These are phyloP conservation scores for Phytopythium oedochilum DNA, from an alignment of 352 stramenopile species.

Conservation along the genomic window DNA sequence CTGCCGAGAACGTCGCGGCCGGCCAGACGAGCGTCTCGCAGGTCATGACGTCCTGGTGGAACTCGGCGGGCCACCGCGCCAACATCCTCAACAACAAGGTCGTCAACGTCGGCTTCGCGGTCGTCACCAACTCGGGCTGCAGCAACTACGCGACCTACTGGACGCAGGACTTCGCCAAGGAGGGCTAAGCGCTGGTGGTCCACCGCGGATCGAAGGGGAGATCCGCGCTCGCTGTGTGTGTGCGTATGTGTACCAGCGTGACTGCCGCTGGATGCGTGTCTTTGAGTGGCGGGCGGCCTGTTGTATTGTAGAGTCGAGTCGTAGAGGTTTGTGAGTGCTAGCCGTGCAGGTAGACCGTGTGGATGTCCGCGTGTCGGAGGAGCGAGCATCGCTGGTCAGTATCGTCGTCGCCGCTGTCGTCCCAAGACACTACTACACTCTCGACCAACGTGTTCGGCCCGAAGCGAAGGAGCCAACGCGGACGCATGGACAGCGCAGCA, in stretches of 20 bases:
- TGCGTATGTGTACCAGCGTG: not conserved
- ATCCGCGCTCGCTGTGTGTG: not conserved
- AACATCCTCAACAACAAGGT: constrained; percentile 43
- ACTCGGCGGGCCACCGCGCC: constrained; percentile 31
- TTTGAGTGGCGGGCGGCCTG: not conserved
- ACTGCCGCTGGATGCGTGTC: not conserved
- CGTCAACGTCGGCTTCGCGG: constrained; percentile 24
- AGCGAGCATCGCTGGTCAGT: not conserved
- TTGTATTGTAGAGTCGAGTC: not conserved
- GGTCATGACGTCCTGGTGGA: constrained; percentile 49
- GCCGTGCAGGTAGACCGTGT: not conserved
- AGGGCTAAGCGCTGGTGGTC: not conserved
- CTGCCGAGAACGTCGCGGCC: constrained; percentile 38
- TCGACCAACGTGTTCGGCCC: not conserved
- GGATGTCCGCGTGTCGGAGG: not conserved
- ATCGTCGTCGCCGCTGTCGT: not conserved
- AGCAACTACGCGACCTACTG: constrained; percentile 44
- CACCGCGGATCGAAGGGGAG: not conserved
- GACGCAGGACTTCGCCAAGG: constrained; percentile 48
- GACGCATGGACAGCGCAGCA: not conserved
- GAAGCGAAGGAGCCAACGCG: constrained; percentile 1
- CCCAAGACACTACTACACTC: not conserved
- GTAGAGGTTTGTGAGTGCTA: not conserved
- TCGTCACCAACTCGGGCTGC: constrained; percentile 20
- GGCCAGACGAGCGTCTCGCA: constrained; percentile 27